Base-by-base conservation (phyloP, 768 basidiomycete species). In the Lyophyllum semitale region DNA sequence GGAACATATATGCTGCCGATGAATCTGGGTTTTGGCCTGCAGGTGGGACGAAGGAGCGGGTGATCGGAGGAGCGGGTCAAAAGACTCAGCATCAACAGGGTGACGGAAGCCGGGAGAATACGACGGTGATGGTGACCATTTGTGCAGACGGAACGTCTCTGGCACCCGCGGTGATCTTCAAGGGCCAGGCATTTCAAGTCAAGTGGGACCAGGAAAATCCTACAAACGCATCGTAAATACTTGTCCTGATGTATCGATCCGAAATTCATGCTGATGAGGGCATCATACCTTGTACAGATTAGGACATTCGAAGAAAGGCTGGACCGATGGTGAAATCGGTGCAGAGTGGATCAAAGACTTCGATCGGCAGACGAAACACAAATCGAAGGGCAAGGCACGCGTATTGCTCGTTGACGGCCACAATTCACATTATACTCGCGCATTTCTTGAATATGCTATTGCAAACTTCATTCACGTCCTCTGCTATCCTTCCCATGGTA, bases 311-410 rank as follows among this genome's bases (percentile, higher is more conserved):
- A n/a, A n/a, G n/a, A n/a, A n/a, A n/a, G n/a, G n/a, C n/a, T n/a
- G n/a, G n/a, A n/a, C n/a, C n/a, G n/a, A n/a, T n/a, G n/a, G n/a
- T n/a, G n/a, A n/a, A n/a, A n/a, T n/a, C n/a, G n/a, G n/a, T n/a
- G n/a, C n/a, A n/a, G n/a, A n/a, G n/a, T 78, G 70, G 66, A 69
- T 79, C 26, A 65, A 77, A 54, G 53, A 71, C 18, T 82, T 53
- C 11, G 51, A 53, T 20, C 12, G 30, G 20, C 43, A 45, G 12
- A 53, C 30, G 20, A 5, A 18, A 20, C 3, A 12, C 37, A 53
- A 45, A 26, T 41, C 51, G 35, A 59, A 63, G 12, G 68, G 69
- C 0, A 26, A 58, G n/a, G 33, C 57, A 9, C 59, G 69, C 1
- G 43, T 75, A 8, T 66, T 77, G 13, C 52, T 76, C 9, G 66